Evolutionary conservation across 2,329 filamentous ascomycete genomes (phyloP).

Genomic region (Amauroascus niger): DNA sequence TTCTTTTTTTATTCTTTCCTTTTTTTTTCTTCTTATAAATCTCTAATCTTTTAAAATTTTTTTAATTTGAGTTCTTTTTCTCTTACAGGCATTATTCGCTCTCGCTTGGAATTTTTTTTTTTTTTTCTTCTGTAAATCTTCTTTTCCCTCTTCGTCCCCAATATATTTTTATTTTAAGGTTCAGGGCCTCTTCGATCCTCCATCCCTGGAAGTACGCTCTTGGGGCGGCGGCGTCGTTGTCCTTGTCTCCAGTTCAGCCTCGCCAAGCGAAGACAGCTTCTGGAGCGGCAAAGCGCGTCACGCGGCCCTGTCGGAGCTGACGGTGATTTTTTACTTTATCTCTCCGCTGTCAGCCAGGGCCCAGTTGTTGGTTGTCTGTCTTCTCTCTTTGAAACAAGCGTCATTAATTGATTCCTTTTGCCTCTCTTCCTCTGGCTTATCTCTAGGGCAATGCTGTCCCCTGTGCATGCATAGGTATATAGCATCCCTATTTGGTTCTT

Average conservation of each 20-base stretch:
- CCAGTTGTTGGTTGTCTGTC: not conserved
- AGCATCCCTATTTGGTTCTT: not conserved
- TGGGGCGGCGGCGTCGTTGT: not conserved
- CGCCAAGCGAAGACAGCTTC: conserved; percentile 8
- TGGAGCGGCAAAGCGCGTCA: conserved; percentile 10
- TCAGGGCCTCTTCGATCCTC: not conserved
- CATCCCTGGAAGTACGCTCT: not conserved
- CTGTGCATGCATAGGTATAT: not conserved
- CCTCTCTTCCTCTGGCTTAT: not conserved
- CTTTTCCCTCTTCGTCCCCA: not conserved
- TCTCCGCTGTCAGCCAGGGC: conserved; percentile 6
- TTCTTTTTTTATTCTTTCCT: not conserved
- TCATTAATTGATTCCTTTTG: not conserved
- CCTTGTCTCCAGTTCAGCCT: conserved; percentile 6
- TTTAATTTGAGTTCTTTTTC: too few relatives aligned
- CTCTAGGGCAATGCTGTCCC: not conserved
- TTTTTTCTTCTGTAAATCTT: not conserved
- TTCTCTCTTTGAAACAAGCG: not conserved
- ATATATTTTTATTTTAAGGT: not conserved
- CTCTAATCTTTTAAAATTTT: too few relatives aligned
- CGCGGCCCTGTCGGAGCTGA: conserved; percentile 7
- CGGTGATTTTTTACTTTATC: not conserved
- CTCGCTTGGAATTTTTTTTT: not conserved
- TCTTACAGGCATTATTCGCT: not conserved
- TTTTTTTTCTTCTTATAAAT: not conserved